Percentiles rank a stretch among this genome's conserved stretches.
Conservation (phyloP, 768 basidiomycete species). For the Calocybe cyanea region DNA sequence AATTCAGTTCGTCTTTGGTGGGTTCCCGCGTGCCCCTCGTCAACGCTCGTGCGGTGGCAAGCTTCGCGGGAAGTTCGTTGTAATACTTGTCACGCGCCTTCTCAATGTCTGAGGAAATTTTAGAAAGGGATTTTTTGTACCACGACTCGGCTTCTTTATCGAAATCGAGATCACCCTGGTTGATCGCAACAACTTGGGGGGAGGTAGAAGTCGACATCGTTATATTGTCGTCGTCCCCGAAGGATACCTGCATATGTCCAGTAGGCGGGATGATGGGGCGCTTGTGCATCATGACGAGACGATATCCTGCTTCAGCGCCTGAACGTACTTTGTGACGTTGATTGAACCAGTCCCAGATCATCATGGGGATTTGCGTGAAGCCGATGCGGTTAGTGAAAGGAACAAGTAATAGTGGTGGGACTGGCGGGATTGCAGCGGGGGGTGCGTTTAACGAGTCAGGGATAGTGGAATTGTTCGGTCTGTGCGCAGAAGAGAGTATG, state of each 20-base stretch:
- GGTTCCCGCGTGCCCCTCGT: conserved; percentile 71
- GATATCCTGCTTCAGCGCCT: conserved; percentile 81
- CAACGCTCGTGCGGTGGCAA: conserved; percentile 72
- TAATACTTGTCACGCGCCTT: conserved; percentile 78
- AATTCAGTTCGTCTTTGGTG: conserved; percentile 76
- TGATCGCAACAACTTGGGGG: conserved; percentile 10
- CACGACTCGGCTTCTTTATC: conserved; percentile 61
- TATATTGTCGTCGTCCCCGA: conserved; percentile 10
- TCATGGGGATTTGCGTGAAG: conserved; percentile 77
- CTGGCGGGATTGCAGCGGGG: conserved; percentile 58
- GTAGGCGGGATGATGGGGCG: conserved; percentile 53
- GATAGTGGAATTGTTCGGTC: conserved; percentile 15
- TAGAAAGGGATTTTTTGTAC: conserved; percentile 59
- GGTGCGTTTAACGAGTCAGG: conserved; percentile 37
- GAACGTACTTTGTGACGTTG: conserved; percentile 73
- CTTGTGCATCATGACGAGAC: conserved; percentile 57
- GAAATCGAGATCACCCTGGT: conserved; percentile 70
- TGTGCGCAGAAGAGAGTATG: conserved; percentile 11
- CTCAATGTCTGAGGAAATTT: conserved; percentile 53
- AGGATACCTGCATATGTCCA: conserved; percentile 6
- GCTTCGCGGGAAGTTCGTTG: conserved; percentile 56
- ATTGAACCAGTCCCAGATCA: conserved; percentile 94
- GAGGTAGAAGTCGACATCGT: conserved; percentile 21
- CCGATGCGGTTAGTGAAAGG: conserved; percentile 76
- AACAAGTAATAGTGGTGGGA: conserved; percentile 78